Evolutionary conservation across 768 basidiomycete genomes (phyloP).

Genomic region (Postia placenta): DNA sequence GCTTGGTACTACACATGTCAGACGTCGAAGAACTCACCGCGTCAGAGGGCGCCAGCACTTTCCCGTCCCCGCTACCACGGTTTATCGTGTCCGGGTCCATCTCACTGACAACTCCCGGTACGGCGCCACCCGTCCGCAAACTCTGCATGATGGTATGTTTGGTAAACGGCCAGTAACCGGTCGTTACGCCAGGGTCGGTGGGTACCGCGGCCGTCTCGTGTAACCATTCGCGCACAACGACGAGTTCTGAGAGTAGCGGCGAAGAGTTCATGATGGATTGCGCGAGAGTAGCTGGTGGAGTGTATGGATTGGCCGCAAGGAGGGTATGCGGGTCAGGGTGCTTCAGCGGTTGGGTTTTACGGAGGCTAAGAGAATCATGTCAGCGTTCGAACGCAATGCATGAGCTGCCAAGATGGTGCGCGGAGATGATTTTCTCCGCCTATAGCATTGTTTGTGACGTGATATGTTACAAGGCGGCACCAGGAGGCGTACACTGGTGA

Average conservation of each 20-base stretch:
- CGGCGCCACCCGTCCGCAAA: conserved; percentile 41
- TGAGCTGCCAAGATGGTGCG: no score
- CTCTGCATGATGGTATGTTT: conserved; percentile 67
- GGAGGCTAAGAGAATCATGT: conserved; percentile 51
- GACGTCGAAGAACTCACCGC: conserved; percentile 40
- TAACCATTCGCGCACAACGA: conserved; percentile 85
- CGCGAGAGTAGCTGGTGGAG: conserved; percentile 69
- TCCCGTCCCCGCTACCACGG: conserved; percentile 40
- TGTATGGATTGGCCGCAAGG: conserved; percentile 72
- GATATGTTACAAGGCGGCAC: no score
- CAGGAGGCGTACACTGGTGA: no score
- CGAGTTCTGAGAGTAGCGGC: conserved; percentile 64
- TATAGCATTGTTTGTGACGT: no score
- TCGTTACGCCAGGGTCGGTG: conserved; percentile 63
- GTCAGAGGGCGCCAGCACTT: conserved; percentile 67
- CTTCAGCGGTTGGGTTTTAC: conserved; percentile 52
- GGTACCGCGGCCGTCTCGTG: conserved; percentile 72
- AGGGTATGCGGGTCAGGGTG: conserved; percentile 47
- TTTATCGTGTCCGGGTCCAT: conserved; percentile 82
- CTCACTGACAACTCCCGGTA: conserved; percentile 48
- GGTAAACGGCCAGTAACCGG: conserved; percentile 83
- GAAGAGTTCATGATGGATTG: conserved; percentile 67
- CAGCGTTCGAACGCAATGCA: no score
- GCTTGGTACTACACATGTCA: neutral
- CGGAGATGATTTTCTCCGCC: no score